Percentiles rank a stretch among this genome's conserved stretches.
phyloP scores from a whole-genome alignment of 768 basidiomycete species.

The Termitomyces titanicus region DNA sequence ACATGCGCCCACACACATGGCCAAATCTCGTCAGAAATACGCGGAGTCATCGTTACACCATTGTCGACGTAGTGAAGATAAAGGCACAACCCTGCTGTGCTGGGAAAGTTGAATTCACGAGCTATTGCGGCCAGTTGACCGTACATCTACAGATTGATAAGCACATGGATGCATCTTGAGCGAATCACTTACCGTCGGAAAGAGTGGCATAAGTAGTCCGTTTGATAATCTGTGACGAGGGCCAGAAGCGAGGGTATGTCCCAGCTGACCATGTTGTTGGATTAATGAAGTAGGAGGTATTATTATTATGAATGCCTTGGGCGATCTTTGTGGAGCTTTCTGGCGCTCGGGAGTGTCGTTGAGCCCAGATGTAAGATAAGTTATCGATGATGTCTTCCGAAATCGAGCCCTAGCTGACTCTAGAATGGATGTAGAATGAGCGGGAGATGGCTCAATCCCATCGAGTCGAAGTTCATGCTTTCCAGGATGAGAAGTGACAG shows the following conservation, averaged over 20 bases:
- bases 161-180: neutral
- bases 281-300: conserved; percentile 59
- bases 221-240: conserved; percentile 59
- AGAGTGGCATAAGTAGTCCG: conserved; percentile 72
- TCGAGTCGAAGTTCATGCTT: conserved; percentile 9
- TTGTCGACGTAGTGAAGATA: conserved; percentile 65
- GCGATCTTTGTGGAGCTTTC: conserved; percentile 32
- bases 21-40: conserved; percentile 81
- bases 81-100: conserved; percentile 71
- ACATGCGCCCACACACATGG: conserved; percentile 64
- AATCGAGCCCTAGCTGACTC: conserved; percentile 32
- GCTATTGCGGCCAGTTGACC: conserved; percentile 77
- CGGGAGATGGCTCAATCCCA: conserved; percentile 7
- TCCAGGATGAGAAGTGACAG: conserved; percentile 6
- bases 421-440: conserved; percentile 17
- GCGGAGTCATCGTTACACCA: conserved; percentile 55
- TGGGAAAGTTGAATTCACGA: conserved; percentile 79
- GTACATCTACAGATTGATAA: conserved; percentile 49
- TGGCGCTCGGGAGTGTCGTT: conserved; percentile 42
- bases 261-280: conserved; percentile 55
- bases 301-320: conserved; percentile 61
- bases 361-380: conserved; percentile 49
- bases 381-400: conserved; percentile 46
- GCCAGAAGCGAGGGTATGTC: conserved; percentile 54
- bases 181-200: conserved; percentile 52